A percentile compares a stretch with the other conserved stretches of the same genome.
Conservation (phyloP, 768 basidiomycete genomes). For the Tremella mesenterica region DNA sequence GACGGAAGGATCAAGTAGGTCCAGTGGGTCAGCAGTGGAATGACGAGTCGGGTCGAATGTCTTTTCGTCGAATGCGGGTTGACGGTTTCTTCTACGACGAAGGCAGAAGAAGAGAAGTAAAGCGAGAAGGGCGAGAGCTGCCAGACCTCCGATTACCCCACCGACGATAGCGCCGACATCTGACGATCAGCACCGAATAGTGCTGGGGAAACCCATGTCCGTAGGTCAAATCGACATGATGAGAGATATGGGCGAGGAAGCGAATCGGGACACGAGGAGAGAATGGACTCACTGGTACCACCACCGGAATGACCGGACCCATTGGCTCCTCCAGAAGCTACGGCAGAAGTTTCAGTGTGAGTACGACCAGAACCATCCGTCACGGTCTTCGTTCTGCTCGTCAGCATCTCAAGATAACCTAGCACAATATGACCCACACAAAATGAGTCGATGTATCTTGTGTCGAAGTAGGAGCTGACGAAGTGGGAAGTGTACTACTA, state of each 20-base stretch:
- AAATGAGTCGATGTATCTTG: constrained; percentile 8
- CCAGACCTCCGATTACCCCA: constrained; percentile 41
- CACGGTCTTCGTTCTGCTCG: constrained; percentile 1
- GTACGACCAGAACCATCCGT: constrained; percentile 1
- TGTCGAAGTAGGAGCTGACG: background rate
- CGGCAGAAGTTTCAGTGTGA: constrained; percentile 3
- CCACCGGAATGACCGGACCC: background rate
- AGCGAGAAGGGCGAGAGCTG: constrained; percentile 23
- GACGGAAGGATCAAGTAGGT: constrained; percentile 31
- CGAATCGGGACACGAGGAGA: background rate
- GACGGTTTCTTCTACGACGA: constrained; percentile 14
- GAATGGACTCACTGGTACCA: background rate
- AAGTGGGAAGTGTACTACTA: constrained; percentile 1
- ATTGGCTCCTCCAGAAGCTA: background rate
- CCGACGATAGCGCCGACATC: constrained; percentile 39
- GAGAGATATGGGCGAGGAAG: background rate
- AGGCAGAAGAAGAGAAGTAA: constrained; percentile 32
- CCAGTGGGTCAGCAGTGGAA: constrained; percentile 34
- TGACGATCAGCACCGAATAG: constrained; percentile 3
- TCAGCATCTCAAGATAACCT: background rate
- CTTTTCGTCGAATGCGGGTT: constrained; percentile 39
- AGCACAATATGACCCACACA: background rate
- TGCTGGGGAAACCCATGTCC: no score
- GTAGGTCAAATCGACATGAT: no score
- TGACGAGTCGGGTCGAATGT: constrained; percentile 39